Percentiles rank a stretch among this genome's conserved stretches.
These are phyloP conservation scores for Diutina scorzettiae DNA, from an alignment of 1,139 yeast genomes.

Conservation along the genomic window DNA sequence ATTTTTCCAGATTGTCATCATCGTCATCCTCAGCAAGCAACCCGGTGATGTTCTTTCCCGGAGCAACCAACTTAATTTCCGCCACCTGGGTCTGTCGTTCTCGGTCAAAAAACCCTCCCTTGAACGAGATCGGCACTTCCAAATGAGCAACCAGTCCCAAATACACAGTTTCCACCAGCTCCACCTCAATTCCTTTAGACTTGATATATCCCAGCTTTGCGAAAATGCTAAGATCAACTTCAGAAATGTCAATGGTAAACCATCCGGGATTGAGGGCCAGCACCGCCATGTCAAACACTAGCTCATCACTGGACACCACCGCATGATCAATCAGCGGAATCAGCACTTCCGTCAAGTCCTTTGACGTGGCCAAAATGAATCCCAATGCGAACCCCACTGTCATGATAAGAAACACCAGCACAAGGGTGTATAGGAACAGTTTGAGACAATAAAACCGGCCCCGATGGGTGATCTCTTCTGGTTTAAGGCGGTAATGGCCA, in stretches of 20 bases:
- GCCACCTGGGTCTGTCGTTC: constrained; percentile 47
- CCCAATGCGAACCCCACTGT: constrained; percentile 72
- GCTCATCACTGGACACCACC: constrained; percentile 72
- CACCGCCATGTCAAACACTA: constrained; percentile 66
- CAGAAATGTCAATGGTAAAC: constrained; percentile 50
- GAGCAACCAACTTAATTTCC: constrained; percentile 60
- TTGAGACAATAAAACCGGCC: constrained; percentile 26
- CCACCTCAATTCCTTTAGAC: constrained; percentile 9
- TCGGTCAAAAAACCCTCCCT: constrained; percentile 67
- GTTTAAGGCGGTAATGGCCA: neutral
- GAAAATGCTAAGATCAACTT: constrained; percentile 74
- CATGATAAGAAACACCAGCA: constrained; percentile 42
- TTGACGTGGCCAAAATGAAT: constrained; percentile 74
- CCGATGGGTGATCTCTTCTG: neutral
- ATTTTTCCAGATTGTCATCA: constrained; percentile 40
- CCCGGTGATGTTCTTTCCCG: constrained; percentile 53
- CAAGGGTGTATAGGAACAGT: constrained; percentile 43
- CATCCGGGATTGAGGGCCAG: constrained; percentile 85
- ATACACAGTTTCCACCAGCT: constrained; percentile 50
- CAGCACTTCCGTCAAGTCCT: constrained; percentile 61
- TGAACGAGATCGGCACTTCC: constrained; percentile 64
- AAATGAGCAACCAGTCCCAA: constrained; percentile 58
- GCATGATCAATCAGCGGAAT: constrained; percentile 55
- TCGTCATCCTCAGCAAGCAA: neutral
- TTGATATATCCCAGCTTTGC: constrained; percentile 59